These are phyloP conservation scores for Sphaerulina vaccinii DNA, from an alignment of 2,329 filamentous ascomycete genomes.

Conservation along the genomic window DNA sequence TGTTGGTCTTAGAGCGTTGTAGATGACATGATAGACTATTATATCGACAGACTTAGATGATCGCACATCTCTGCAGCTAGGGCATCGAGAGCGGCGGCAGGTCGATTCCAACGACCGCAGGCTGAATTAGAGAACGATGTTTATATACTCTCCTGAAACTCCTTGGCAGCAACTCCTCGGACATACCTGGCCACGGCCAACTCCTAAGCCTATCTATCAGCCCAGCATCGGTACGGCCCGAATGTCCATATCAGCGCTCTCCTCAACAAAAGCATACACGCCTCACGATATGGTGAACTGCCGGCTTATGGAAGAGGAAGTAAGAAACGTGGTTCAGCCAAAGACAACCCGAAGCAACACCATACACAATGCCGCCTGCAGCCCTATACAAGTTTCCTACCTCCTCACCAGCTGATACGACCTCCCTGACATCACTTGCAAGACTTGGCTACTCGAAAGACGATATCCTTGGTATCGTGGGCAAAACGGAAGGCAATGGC, in stretches of 20 bases:
- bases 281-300: too few species aligned
- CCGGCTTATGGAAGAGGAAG: too few species aligned
- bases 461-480: slow-evolving; percentile 12
- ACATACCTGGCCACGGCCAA: too few species aligned
- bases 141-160: too few species aligned
- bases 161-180: too few species aligned
- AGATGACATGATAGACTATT: too few species aligned
- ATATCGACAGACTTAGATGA: too few species aligned
- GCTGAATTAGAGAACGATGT: too few species aligned
- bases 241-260: neutral
- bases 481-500: slow-evolving; percentile 17
- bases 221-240: neutral
- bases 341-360: neutral
- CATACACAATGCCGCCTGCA: neutral
- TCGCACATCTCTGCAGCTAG: too few species aligned
- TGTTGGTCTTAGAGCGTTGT: too few species aligned
- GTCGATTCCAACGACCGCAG: too few species aligned
- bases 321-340: neutral
- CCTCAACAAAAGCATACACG: neutral
- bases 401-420: neutral
- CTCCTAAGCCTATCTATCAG: neutral
- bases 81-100: too few species aligned
- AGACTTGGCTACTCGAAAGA: neutral
- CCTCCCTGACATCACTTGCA: neutral
- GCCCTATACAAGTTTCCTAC: neutral